A percentile compares a stretch with the other conserved stretches of the same genome.
Evolutionary conservation across 305 asterid genomes (phyloP).

Genomic region (Ilex paraguariensis): DNA sequence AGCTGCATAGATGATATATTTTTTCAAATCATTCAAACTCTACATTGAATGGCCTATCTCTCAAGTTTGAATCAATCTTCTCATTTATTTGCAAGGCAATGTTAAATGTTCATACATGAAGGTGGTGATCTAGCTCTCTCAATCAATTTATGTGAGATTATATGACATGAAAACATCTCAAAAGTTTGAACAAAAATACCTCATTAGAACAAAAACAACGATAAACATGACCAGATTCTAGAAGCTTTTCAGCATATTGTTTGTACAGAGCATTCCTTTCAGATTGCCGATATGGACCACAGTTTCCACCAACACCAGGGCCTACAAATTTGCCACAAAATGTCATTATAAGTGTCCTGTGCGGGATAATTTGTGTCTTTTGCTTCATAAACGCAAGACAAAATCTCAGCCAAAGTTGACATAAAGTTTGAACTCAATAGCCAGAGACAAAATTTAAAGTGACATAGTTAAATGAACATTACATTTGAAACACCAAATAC

Average conservation of each 20-base stretch:
- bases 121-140: background rate
- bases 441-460: too few relatives aligned
- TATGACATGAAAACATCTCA: slow-evolving; percentile 7
- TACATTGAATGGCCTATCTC: background rate
- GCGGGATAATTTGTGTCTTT: background rate
- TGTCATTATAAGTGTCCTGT: too few relatives aligned
- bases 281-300: slow-evolving; percentile 91
- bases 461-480: too few relatives aligned
- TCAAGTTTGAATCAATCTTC: background rate
- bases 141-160: background rate
- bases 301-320: slow-evolving; percentile 76
- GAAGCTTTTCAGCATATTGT: slow-evolving; percentile 70
- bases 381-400: background rate
- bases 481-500: too few relatives aligned
- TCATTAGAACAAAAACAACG: slow-evolving; percentile 91
- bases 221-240: slow-evolving; percentile 74
- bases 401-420: background rate
- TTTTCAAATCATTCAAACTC: background rate
- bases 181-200: slow-evolving; percentile 31
- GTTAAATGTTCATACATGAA: background rate
- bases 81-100: background rate
- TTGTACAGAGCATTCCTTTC: slow-evolving; percentile 85
- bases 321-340: slow-evolving; percentile 33
- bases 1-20: background rate
- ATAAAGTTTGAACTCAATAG: background rate